Evolutionary conservation across 1,139 yeast species (phyloP), one percentile per base, ranked within the genome.

Genomic region (Casaregolazyma suthepensis): DNA sequence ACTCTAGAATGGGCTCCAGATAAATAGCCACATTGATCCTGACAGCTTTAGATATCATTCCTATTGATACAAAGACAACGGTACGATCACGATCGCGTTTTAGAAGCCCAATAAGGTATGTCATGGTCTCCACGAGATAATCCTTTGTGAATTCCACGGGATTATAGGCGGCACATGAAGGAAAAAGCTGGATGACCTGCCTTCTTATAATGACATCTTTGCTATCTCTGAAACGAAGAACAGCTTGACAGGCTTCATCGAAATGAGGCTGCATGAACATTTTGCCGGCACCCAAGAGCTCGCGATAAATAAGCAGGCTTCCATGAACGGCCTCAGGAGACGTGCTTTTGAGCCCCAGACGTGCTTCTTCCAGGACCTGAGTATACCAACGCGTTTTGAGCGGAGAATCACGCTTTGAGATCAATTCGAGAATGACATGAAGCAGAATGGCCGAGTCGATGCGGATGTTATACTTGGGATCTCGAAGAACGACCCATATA

Each of bases 21-120:
- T 91, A 93, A 1, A 94, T 88, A 2, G 93, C 87, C 75, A 93
- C 87, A 63, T 85, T 90, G 56, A 89, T 85, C 6, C 91, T 86
- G 0, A 91, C 96, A 59, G 90, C 91, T 45, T 81, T 75, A 0
- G 96, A 84, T 45, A 93, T 85, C 58, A 85, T 82, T 35, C 98
- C 99, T 51, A 91, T 85, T 42, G 96, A 84, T n/a, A 78, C 74
- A 60, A 90, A 80, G 5, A 91, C 87, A 17, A 87, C 81, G 18
- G 90, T 80, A 57, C 88, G 80, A 63, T 93, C 99, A 54, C 81
- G 81, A 61, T 81, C 83, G 60, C 85, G 84, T 64, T 85, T 87
- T 62, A 94, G 74, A 62, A 88, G 95, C 0, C 87, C 79, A 54
- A 91, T 76, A 64, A 90, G 85, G 68, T 87, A 87, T 38, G 84